A percentile compares a stretch with the other conserved stretches of the same genome.
Conservation (phyloP, 2,329 filamentous ascomycete genomes). For the Botryotinia globosa region DNA sequence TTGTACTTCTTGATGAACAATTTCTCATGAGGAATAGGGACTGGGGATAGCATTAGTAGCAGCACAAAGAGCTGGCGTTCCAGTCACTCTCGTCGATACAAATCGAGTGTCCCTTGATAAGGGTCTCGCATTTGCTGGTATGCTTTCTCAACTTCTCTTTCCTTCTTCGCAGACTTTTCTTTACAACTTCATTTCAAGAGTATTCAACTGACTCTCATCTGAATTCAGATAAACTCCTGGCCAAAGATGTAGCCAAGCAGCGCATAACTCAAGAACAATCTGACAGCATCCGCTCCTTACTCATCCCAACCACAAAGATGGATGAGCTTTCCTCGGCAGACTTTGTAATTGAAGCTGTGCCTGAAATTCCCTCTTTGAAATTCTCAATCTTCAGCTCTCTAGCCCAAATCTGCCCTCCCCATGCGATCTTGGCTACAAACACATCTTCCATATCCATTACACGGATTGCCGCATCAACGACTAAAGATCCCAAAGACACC, state of each 20-base stretch:
- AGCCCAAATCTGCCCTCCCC: slow-evolving; percentile 74
- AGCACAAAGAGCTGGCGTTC: slow-evolving; percentile 76
- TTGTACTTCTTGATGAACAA: not conserved
- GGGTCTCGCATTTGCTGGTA: slow-evolving; percentile 84
- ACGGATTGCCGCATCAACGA: slow-evolving; percentile 85
- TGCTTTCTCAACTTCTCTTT: not conserved
- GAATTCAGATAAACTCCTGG: slow-evolving; percentile 75
- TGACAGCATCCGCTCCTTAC: slow-evolving; percentile 64
- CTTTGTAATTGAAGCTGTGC: slow-evolving; percentile 97
- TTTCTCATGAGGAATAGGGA: slow-evolving; percentile 55
- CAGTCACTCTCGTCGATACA: slow-evolving; percentile 81
- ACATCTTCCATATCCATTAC: slow-evolving; percentile 99
- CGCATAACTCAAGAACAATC: slow-evolving; percentile 81
- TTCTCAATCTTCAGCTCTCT: slow-evolving; percentile 81
- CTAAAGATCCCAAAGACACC: slow-evolving; percentile 72
- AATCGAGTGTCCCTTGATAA: slow-evolving; percentile 84
- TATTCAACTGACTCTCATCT: not conserved
- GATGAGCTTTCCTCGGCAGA: slow-evolving; percentile 79
- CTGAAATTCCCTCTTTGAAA: slow-evolving; percentile 86
- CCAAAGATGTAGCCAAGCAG: slow-evolving; percentile 87
- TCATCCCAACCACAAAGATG: slow-evolving; percentile 69
- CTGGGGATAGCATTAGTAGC: slow-evolving; percentile 94
- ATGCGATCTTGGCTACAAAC: slow-evolving; percentile 93
- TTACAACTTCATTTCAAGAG: not conserved
- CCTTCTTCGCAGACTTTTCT: not conserved